Evolutionary conservation across 495 filamentous ascomycete genomes (phyloP), one percentile per base, ranked within the genome.

Genomic region (Neurospora tetrasperma): DNA sequence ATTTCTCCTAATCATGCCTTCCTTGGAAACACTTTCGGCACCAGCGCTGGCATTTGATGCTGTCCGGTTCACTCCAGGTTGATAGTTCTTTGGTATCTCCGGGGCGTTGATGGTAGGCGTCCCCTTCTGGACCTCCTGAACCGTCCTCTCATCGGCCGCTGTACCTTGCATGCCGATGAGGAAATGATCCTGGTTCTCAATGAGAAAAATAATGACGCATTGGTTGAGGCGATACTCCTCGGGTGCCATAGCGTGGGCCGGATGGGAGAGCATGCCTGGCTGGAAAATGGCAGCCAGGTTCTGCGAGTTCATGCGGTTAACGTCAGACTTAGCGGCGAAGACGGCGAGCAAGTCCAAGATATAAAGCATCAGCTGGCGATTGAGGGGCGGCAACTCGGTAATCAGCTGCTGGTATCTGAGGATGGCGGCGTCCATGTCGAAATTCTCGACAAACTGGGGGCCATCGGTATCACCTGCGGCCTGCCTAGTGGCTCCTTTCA

Each of bases 261-360:
- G 96, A 81, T 98, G 96, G 12, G 94, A 96, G 27, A 99, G 87
- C 82, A 99, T 90, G 66, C 96, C 96, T 4, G 96, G 96, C 79
- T 98, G 96, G 82, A 99, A 99, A 76, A 99, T 98, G 44, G 96
- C 95, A n/a, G 96, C 91, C 14, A 99, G 83, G 79, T 99, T 99
- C 74, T 89, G 89, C 42, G 96, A 93, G 16, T 90, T 96, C 96
- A 99, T 99, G 62, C 94, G 90, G 80, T 99, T 99, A 71, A 94
- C 88, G 73, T 99, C 96, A 0, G 94, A 92, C 83, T 99, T 99
- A 71, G 96, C 96, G 16, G 96, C 94, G 77, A 99, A 99, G 16
- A 99, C 96, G 12, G 96, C 96, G 42, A 99, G 88, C n/a, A 99
- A 87, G 82, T 99, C 96, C 41, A 99, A 87, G 74, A 99, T 97